Base-by-base conservation (phyloP, 1,284 basidiomycete genomes). In the Boletus sp. region DNA sequence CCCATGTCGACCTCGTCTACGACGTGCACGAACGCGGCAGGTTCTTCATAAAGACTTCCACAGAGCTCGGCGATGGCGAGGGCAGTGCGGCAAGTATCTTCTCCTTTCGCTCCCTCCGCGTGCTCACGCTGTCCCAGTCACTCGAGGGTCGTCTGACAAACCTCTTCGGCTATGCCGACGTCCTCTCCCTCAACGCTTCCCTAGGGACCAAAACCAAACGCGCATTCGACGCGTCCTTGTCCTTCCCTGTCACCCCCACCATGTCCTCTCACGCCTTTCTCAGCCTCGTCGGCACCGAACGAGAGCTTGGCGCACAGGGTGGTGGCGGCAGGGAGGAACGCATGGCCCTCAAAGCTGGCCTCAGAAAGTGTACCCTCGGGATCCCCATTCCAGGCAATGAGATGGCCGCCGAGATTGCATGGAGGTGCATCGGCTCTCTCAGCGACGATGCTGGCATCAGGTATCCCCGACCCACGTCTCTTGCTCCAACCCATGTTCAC, bases 61-160 rank as follows among this genome's bases (percentile, higher is more conserved):
- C 96, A 1, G 95, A 98, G 69, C 81, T 98, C 5, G 97, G 97
- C 11, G 94, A 97, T 57, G 91, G 91, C 53, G 96, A 98, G 73
- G 96, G 94, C 9, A 93, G 80, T 55, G 93, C 92, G 24, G 93
- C 92, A 69, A 69, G 90, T 83, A 37, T n/a, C 39, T n/a, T 36
- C 31, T 6, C 51, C 29, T 45, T 59, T 24, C 22, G 7, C 27
- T 57, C 45, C 36, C 7, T 18, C 27, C 18, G 24, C 46, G 35
- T 20, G 31, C 58, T 62, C 51, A 60, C 33, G 16, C n/a, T 7
- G 20, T 15, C 1, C 33, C 61, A 89, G 88, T 92, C 88, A 57
- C 83, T 88, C 42, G 92, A 89, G 7, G 92, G 84, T 18, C 85
- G 89, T 53, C 76, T 96, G 37, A 82, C 91, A 18, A 99, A 99